These are phyloP conservation scores for Neurospora discreta DNA, from an alignment of 495 filamentous ascomycete species.

Conservation along the genomic window DNA sequence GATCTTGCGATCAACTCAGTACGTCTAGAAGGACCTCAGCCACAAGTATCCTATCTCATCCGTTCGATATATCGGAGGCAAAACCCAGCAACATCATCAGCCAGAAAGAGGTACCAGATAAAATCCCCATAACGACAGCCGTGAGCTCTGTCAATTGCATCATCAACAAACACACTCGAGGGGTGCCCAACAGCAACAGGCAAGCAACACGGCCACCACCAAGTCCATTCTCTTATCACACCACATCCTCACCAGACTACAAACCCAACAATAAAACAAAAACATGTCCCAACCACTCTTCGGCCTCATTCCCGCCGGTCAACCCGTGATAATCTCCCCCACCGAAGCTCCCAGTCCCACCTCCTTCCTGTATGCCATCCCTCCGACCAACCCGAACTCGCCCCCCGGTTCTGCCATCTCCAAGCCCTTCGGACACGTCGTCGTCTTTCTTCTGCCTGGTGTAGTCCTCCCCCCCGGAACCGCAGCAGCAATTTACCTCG, in stretches of 20 bases:
- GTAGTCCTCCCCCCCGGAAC: constrained; percentile 59
- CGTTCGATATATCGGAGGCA: background rate
- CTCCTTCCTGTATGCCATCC: constrained; percentile 36
- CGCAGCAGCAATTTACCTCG: constrained; percentile 81
- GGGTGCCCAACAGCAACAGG: background rate
- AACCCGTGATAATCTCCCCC: constrained; percentile 32
- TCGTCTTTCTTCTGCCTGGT: constrained; percentile 82
- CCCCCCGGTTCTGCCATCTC: background rate
- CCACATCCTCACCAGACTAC: background rate
- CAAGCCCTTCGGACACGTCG: constrained; percentile 59
- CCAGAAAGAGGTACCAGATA: background rate
- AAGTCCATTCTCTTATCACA: background rate
- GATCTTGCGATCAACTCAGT: background rate
- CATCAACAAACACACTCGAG: background rate
- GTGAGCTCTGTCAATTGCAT: background rate
- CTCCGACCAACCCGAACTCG: constrained; percentile 9
- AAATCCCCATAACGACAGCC: background rate
- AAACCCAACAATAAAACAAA: background rate
- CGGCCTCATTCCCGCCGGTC: constrained; percentile 41
- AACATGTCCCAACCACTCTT: constrained; percentile 28
- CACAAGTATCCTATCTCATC: background rate
- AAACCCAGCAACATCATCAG: background rate
- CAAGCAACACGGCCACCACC: too few species aligned
- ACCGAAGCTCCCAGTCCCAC: constrained; percentile 27
- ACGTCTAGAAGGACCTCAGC: background rate